These are phyloP conservation scores for Paecilomyces niveus DNA, from an alignment of 2,329 filamentous ascomycete genomes.

Conservation along the genomic window DNA sequence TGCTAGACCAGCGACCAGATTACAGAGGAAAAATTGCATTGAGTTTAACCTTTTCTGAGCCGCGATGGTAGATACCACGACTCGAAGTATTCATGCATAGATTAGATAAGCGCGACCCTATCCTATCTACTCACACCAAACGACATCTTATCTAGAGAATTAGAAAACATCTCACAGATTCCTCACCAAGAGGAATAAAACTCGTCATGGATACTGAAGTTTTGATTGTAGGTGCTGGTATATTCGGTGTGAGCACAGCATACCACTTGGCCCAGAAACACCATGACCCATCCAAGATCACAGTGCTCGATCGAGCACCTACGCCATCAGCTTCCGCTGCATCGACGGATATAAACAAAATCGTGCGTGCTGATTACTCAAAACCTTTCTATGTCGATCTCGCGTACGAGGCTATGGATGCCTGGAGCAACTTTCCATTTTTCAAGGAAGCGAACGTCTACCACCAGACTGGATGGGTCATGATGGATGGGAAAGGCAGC, in stretches of 20 bases:
- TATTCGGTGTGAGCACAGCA: slow-evolving; percentile 61
- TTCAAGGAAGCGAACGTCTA: slow-evolving; percentile 47
- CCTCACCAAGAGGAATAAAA: not conserved
- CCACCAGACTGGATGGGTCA: slow-evolving; percentile 55
- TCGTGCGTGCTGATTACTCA: slow-evolving; percentile 62
- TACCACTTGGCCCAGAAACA: slow-evolving; percentile 51
- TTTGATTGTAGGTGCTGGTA: slow-evolving; percentile 58
- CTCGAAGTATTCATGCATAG: too few relatives aligned
- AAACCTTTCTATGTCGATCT: slow-evolving; percentile 58
- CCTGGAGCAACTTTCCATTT: slow-evolving; percentile 53
- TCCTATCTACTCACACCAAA: too few relatives aligned
- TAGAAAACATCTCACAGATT: too few relatives aligned
- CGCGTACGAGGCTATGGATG: slow-evolving; percentile 58
- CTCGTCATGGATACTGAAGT: slow-evolving; percentile 12
- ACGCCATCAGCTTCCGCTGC: slow-evolving; percentile 49
- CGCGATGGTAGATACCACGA: too few relatives aligned
- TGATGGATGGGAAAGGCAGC: slow-evolving; percentile 43
- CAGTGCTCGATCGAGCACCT: slow-evolving; percentile 51
- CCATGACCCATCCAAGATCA: slow-evolving; percentile 39
- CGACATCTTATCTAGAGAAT: too few relatives aligned
- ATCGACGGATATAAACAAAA: slow-evolving; percentile 68
- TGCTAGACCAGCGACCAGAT: too few relatives aligned
- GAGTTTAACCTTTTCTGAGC: too few relatives aligned
- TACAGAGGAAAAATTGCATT: too few relatives aligned
- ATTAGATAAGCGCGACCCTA: too few relatives aligned